Percentiles rank a stretch among this genome's conserved stretches.
Evolutionary conservation across 208 protist genomes (phyloP).

Genomic region (Leishmania aethiopica): DNA sequence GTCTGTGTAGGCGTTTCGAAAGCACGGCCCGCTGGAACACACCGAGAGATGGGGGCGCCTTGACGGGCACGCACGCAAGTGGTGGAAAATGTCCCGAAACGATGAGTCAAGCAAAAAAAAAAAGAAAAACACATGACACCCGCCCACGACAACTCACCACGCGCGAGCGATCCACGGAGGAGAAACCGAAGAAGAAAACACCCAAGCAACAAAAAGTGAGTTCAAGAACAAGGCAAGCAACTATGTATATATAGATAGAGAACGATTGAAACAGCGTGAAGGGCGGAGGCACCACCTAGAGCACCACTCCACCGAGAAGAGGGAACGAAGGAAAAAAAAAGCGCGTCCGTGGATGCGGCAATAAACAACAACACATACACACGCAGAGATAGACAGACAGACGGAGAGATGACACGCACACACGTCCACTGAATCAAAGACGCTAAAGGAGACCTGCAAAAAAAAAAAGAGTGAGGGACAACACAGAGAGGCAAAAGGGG

Average conservation of each 20-base stretch:
- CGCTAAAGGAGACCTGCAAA: not conserved
- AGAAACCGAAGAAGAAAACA: constrained; percentile 1
- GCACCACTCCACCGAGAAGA: not conserved
- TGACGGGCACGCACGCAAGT: not conserved
- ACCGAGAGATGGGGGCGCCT: not conserved
- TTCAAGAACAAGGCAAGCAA: not conserved
- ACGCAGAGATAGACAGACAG: not conserved
- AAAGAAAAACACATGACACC: not conserved
- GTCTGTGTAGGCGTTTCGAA: not conserved
- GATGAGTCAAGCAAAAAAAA: not conserved
- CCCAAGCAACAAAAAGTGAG: not conserved
- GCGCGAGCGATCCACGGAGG: not conserved
- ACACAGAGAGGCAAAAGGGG: not conserved
- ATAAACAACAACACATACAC: not conserved
- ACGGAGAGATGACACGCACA: not conserved
- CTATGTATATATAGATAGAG: not conserved
- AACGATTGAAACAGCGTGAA: not conserved
- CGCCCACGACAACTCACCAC: not conserved
- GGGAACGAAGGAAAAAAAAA: not conserved
- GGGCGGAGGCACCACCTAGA: no score
- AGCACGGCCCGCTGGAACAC: not conserved
- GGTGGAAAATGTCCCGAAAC: not conserved
- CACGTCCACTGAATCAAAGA: not conserved
- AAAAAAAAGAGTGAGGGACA: not conserved
- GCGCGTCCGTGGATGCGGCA: not conserved